phyloP scores from a whole-genome alignment of 1,284 basidiomycete species.

The Rhizoctonia solani region DNA sequence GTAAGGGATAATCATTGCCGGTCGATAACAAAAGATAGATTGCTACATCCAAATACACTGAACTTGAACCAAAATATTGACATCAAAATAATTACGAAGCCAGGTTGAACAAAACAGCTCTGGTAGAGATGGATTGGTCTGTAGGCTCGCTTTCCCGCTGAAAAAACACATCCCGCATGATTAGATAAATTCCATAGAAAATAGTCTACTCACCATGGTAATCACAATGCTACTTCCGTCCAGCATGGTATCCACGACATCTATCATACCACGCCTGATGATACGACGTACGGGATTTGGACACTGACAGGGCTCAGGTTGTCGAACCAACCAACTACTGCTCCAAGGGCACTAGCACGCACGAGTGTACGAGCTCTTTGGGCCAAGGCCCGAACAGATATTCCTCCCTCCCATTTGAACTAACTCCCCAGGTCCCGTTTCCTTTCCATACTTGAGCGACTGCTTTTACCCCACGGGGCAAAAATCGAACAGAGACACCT shows the following conservation, averaged over 20 bases:
- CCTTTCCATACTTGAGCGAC: constrained; percentile 3
- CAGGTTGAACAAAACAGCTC: too few species aligned
- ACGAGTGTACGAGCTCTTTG: constrained; percentile 24
- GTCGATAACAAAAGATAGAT: too few species aligned
- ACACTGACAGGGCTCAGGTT: background rate
- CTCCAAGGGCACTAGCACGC: background rate
- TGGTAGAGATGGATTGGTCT: too few species aligned
- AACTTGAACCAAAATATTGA: too few species aligned
- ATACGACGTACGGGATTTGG: constrained; percentile 26
- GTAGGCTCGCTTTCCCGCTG: too few species aligned
- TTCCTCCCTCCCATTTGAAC: background rate
- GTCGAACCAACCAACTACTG: constrained; percentile 11
- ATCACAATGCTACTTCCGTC: constrained; percentile 13
- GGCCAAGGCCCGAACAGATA: constrained; percentile 22
- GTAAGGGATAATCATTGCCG: too few species aligned
- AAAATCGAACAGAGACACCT: constrained; percentile 17
- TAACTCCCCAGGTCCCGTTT: background rate
- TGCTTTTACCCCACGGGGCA: constrained; percentile 5
- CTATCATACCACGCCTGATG: constrained; percentile 10
- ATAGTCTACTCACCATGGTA: too few species aligned
- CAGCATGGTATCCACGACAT: background rate
- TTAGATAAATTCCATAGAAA: too few species aligned
- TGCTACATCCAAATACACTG: too few species aligned
- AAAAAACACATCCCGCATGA: too few species aligned
- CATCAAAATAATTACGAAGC: too few species aligned